These are phyloP conservation scores for Phytophthora hybrid DNA, from an alignment of 352 stramenopile species.

Conservation along the genomic window DNA sequence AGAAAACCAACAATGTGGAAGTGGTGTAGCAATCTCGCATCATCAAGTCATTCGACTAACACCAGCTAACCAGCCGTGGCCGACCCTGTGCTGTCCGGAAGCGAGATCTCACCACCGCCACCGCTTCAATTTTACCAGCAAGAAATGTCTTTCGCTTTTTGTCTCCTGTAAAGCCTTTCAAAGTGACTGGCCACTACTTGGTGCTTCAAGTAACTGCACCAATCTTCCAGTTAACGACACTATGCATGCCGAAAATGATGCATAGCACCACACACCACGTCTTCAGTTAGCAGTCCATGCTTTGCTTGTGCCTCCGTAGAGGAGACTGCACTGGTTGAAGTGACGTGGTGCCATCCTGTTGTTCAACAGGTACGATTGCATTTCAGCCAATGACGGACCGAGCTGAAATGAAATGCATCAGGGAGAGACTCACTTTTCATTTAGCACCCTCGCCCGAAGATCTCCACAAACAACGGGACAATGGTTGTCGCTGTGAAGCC, in stretches of 20 bases:
- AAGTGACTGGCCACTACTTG: neutral
- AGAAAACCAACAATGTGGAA: slow-evolving; percentile 52
- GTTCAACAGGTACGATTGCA: neutral
- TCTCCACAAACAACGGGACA: slow-evolving; percentile 6
- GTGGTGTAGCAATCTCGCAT: slow-evolving; percentile 38
- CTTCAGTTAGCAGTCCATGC: slow-evolving; percentile 15
- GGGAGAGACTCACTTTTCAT: slow-evolving; percentile 9
- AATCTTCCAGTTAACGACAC: neutral
- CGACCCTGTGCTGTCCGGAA: neutral
- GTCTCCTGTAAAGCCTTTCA: neutral
- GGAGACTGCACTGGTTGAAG: slow-evolving; percentile 1
- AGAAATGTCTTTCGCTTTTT: slow-evolving; percentile 13
- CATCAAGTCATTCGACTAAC: slow-evolving; percentile 12
- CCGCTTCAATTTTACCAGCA: slow-evolving; percentile 22
- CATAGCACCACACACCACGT: slow-evolving; percentile 20
- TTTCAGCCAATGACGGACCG: slow-evolving; percentile 33
- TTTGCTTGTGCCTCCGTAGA: neutral
- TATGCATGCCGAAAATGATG: slow-evolving; percentile 18
- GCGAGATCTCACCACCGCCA: neutral
- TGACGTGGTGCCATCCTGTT: slow-evolving; percentile 2
- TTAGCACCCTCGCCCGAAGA: slow-evolving; percentile 9
- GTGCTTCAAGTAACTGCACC: neutral
- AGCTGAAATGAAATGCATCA: slow-evolving; percentile 16
- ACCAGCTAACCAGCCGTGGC: neutral
- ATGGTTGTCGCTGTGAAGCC: slow-evolving; percentile 42